A percentile compares a stretch with the other conserved stretches of the same genome.
Conservation (phyloP, 352 stramenopile genomes). For the Pythium chondricola region DNA sequence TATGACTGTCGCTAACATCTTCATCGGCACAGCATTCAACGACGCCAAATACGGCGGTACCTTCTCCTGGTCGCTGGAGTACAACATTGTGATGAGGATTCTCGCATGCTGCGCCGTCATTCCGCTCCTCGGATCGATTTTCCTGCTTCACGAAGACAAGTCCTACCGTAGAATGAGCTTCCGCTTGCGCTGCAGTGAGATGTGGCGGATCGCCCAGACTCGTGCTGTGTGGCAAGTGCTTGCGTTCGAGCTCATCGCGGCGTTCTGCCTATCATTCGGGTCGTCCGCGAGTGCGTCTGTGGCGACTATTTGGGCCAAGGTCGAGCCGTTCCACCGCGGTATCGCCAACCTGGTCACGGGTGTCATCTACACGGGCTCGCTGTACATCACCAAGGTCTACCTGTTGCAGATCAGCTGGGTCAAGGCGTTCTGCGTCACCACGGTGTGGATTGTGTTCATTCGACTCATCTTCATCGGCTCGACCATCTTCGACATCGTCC, state of each 20-base stretch:
- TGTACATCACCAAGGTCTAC: constrained; percentile 51
- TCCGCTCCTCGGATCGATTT: constrained; percentile 39
- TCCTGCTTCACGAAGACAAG: constrained; percentile 50
- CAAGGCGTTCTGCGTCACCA: constrained; percentile 39
- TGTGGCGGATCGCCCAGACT: constrained; percentile 60
- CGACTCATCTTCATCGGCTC: constrained; percentile 38
- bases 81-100: constrained; percentile 33
- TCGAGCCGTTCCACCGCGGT: constrained; percentile 43
- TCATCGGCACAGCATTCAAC: constrained; percentile 46
- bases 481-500: constrained; percentile 43
- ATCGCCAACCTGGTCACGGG: constrained; percentile 42
- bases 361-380: constrained; percentile 45
- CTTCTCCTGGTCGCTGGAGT: constrained; percentile 39
- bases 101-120: constrained; percentile 29
- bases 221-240: constrained; percentile 74
- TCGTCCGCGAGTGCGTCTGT: constrained; percentile 43
- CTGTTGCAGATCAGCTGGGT: constrained; percentile 50
- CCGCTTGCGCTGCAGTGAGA: constrained; percentile 28
- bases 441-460: constrained; percentile 47
- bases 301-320: constrained; percentile 48
- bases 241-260: constrained; percentile 53
- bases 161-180: constrained; percentile 17
- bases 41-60: constrained; percentile 29
- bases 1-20: constrained; percentile 39
- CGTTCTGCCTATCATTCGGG: constrained; percentile 47